Percentiles rank a stretch among this genome's conserved stretches.
Evolutionary conservation across 805 yeast species (phyloP).

Genomic region (Grigorovia humatica): DNA sequence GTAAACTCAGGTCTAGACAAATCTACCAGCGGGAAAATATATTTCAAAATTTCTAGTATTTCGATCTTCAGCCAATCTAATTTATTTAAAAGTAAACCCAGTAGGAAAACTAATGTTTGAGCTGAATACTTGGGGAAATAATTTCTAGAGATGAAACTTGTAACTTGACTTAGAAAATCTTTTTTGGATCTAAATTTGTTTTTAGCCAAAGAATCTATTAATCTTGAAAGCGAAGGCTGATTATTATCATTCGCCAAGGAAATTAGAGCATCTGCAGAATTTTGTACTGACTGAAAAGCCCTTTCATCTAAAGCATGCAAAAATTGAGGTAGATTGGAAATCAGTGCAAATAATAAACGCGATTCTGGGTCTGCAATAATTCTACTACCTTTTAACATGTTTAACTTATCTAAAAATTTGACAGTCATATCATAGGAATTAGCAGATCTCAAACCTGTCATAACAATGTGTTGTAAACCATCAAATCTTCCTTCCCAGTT

Average conservation of each 20-base stretch:
- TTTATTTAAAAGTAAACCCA: conserved; percentile 73
- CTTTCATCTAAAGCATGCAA: conserved; percentile 64
- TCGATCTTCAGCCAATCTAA: conserved; percentile 72
- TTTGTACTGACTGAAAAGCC: conserved; percentile 40
- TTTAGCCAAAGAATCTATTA: conserved; percentile 67
- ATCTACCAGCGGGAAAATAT: conserved; percentile 68
- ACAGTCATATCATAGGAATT: conserved; percentile 71
- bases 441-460: conserved; percentile 77
- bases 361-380: conserved; percentile 65
- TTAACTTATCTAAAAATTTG: conserved; percentile 61
- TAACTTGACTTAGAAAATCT: conserved; percentile 77
- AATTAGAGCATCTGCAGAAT: conserved; percentile 47
- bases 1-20: conserved; percentile 65
- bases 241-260: conserved; percentile 49
- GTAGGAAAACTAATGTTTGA: conserved; percentile 58
- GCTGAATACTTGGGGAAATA: conserved; percentile 72
- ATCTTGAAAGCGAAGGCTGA: conserved; percentile 52
- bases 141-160: conserved; percentile 52
- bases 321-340: conserved; percentile 77
- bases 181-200: conserved; percentile 79
- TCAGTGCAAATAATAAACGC: conserved; percentile 58
- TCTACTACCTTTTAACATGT: conserved; percentile 56
- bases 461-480: conserved; percentile 70
- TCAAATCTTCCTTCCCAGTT: conserved; percentile 93
- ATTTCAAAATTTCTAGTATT: conserved; percentile 64